phyloP scores from a whole-genome alignment of 2,329 filamentous ascomycete genomes.

The Alternaria postmessia region DNA sequence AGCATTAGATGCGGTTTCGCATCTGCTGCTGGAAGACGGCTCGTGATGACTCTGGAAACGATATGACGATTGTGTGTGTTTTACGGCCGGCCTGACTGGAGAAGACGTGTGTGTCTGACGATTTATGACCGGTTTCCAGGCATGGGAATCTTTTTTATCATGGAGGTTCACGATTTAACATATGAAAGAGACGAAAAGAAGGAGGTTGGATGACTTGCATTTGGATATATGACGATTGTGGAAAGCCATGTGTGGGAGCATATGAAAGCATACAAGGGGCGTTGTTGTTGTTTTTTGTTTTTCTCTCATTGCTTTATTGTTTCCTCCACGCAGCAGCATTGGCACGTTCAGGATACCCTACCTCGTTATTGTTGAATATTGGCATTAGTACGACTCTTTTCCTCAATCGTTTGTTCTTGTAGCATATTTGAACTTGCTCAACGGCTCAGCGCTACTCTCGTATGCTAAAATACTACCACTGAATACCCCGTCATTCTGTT shows the following conservation, averaged over 20 bases:
- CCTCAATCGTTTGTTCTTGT: neutral
- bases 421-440: neutral
- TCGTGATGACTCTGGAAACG: neutral
- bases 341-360: slow-evolving; percentile 10
- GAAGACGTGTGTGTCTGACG: too few relatives aligned
- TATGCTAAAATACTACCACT: neutral
- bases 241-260: neutral
- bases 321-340: slow-evolving; percentile 5
- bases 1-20: slow-evolving; percentile 31
- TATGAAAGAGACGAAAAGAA: neutral
- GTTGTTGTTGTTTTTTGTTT: neutral
- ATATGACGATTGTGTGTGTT: neutral
- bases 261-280: neutral
- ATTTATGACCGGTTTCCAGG: too few relatives aligned
- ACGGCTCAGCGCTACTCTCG: neutral
- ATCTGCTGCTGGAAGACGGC: slow-evolving; percentile 13
- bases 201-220: neutral
- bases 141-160: too few relatives aligned
- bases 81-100: too few relatives aligned
- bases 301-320: neutral
- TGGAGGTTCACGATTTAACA: too few relatives aligned
- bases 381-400: neutral
- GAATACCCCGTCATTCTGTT: neutral
- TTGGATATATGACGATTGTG: neutral
- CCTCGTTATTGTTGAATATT: neutral